Conservation (phyloP, 139 green algal genomes). For the Volvox africanus region DNA sequence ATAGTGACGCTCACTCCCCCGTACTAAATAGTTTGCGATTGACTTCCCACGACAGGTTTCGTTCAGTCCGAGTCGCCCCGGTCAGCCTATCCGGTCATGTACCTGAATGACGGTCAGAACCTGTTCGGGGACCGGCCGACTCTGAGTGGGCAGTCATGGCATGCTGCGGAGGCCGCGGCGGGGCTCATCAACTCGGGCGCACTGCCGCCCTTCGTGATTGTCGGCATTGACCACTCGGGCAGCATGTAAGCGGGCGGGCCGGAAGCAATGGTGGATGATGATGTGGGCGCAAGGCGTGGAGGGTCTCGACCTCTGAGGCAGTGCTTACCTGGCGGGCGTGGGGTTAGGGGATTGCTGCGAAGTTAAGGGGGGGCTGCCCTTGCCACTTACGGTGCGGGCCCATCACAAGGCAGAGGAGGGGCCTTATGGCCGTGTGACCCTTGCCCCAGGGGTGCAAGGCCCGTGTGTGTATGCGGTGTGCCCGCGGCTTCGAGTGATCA, state of each 20-base stretch:
- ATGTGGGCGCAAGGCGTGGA: no score
- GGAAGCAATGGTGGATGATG: no score
- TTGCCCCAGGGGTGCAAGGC: no score
- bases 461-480: neutral
- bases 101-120: conserved; percentile 76
- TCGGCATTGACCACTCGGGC: conserved; percentile 67
- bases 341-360: neutral
- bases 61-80: neutral
- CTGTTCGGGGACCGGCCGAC: conserved; percentile 60
- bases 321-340: neutral
- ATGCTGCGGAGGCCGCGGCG: conserved; percentile 57
- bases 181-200: conserved; percentile 51
- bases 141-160: conserved; percentile 60
- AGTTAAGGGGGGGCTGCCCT: neutral
- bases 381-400: neutral
- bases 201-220: conserved; percentile 69
- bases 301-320: neutral
- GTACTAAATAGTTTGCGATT: neutral
- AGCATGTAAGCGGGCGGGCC: neutral
- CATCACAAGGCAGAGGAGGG: neutral
- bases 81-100: conserved; percentile 56
- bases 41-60: conserved; percentile 48
- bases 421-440: no score
- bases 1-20: neutral
- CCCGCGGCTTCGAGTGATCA: neutral